Base-by-base conservation (phyloP, 306 rosid species). In the barrel medic (Medicago truncatula) region DNA sequence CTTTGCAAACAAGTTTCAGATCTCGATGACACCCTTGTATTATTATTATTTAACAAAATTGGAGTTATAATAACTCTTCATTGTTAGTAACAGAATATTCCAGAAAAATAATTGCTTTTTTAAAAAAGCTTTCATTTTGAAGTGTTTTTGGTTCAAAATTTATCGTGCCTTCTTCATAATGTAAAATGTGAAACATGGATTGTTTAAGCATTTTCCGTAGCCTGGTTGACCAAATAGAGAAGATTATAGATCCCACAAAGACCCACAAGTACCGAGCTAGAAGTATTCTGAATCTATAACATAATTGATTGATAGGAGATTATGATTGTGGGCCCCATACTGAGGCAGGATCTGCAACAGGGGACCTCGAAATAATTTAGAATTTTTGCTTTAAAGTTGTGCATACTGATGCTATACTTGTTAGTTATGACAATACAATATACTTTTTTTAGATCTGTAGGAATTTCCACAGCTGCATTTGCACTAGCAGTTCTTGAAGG, bases 401-500 rank as follows among this genome's bases (percentile, higher is more conserved):
- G 17, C 74, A 31, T 66, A 25, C 66, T 40, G 47, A 31, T 76
- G 39, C 52, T 17, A 64, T 31, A 5, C 43, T 65, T 71, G 18
- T 58, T 58, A 16, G 62, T 14, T 63, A 40, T 46, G 75, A 78
- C 67, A 46, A 69, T 64, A 39, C 52, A 39, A 21, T 36, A 36
- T 77, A 71, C 78, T 1, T 65, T 49, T 75, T 82, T 63, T 86
- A 94, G 98, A 71, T 87, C 90, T 70, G 98, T 90, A 41, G 98
- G 98, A 85, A 25, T 6, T 73, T 59, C 97, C 31, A 84, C 90
- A 52, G 88, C 96, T 59, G 98, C 98, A 78, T 91, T 94, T 86
- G 96, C 83, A 75, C 84, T 94, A 73, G 96, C 97, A 46, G 70
- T 94, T 79, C 93, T 94, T 60, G 97, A 94, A 87, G 98, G 97